These are phyloP conservation scores for Candida vaughaniae DNA, from an alignment of 805 yeast species.

Conservation along the genomic window DNA sequence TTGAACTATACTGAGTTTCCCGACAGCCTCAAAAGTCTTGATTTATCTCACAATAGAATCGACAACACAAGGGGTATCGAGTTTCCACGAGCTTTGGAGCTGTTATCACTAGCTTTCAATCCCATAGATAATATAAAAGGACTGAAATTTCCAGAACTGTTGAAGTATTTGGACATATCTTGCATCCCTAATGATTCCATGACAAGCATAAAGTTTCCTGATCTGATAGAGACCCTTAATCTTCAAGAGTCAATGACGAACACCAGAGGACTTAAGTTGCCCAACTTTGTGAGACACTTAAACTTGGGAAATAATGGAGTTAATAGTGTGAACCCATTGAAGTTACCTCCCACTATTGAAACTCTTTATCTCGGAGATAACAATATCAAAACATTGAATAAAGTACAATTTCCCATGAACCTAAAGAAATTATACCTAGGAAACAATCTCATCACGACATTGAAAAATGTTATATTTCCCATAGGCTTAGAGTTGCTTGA, in stretches of 20 bases:
- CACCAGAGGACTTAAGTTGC: constrained; percentile 43
- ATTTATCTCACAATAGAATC: constrained; percentile 39
- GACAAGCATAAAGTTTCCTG: constrained; percentile 48
- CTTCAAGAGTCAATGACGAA: constrained; percentile 45
- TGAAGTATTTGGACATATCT: constrained; percentile 38
- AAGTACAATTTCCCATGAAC: constrained; percentile 38
- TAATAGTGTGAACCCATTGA: constrained; percentile 44
- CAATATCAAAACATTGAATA: constrained; percentile 44
- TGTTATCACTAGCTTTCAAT: constrained; percentile 32
- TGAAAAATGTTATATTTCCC: constrained; percentile 44
- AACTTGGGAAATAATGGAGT: constrained; percentile 41
- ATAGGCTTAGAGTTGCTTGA: constrained; percentile 37
- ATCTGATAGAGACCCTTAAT: constrained; percentile 33
- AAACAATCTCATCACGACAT: constrained; percentile 42
- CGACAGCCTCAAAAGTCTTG: constrained; percentile 24
- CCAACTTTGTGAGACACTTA: constrained; percentile 27
- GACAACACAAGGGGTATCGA: constrained; percentile 37
- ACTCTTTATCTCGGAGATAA: constrained; percentile 36
- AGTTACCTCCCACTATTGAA: constrained; percentile 40
- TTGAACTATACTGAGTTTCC: constrained; percentile 42
- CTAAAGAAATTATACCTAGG: constrained; percentile 39
- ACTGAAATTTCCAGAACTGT: constrained; percentile 37
- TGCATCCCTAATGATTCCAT: constrained; percentile 46
- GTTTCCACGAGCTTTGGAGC: constrained; percentile 32
- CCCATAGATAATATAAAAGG: constrained; percentile 45